A percentile compares a stretch with the other conserved stretches of the same genome.
phyloP scores from a whole-genome alignment of 768 basidiomycete genomes.

The Naganishia randhawae region DNA sequence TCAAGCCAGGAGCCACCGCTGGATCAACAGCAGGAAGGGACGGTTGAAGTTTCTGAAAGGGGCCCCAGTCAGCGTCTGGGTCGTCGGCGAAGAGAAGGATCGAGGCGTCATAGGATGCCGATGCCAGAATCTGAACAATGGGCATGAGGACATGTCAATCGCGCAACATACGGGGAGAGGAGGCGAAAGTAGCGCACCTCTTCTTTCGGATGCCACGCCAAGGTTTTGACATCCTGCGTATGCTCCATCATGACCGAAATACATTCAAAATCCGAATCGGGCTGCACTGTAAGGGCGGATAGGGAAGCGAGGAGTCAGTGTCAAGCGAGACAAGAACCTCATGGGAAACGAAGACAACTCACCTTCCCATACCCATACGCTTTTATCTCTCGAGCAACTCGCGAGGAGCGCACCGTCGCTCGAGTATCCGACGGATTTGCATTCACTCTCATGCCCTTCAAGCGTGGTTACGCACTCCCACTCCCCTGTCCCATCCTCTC shows the following conservation, averaged over 20 bases:
- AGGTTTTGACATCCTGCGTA: conserved; percentile 88
- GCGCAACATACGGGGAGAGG: neutral
- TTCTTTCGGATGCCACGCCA: conserved; percentile 91
- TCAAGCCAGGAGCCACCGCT: neutral
- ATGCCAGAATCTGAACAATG: conserved; percentile 75
- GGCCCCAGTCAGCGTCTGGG: conserved; percentile 89
- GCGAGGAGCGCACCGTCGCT: conserved; percentile 75
- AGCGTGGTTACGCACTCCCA: conserved; percentile 85
- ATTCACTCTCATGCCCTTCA: conserved; percentile 93
- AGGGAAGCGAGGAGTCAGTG: neutral
- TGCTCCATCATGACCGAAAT: conserved; percentile 96
- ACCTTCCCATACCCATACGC: conserved; percentile 99
- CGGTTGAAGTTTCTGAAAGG: conserved; percentile 65
- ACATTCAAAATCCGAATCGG: conserved; percentile 90
- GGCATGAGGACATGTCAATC: neutral
- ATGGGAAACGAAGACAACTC: conserved; percentile 31
- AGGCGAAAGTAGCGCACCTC: conserved; percentile 64
- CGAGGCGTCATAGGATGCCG: conserved; percentile 93
- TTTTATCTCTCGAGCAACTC: conserved; percentile 92
- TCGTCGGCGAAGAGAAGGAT: conserved; percentile 91
- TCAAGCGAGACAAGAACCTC: neutral
- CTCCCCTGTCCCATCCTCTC: conserved; percentile 63
- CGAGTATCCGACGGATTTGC: conserved; percentile 85
- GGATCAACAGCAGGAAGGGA: conserved; percentile 32
- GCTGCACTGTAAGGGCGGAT: conserved; percentile 62